Percentiles rank a stretch among this genome's conserved stretches.
These are phyloP conservation scores for Hymenoscyphus repandus DNA, from an alignment of 2,329 filamentous ascomycete genomes.

Conservation along the genomic window DNA sequence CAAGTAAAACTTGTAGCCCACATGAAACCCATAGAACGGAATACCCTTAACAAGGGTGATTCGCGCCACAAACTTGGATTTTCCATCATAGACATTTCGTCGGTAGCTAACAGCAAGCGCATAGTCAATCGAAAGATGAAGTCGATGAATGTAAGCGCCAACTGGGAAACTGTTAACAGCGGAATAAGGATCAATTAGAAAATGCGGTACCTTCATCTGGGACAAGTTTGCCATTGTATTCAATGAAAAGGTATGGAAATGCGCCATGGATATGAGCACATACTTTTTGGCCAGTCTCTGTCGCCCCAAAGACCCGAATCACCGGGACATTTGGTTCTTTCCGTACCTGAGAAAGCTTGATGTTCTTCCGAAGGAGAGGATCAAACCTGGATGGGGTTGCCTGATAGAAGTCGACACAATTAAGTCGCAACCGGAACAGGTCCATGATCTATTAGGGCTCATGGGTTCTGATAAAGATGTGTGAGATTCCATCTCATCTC, in stretches of 20 bases:
- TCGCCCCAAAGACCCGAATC: constrained; percentile 85
- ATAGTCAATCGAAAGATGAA: constrained; percentile 86
- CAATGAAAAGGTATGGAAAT: constrained; percentile 91
- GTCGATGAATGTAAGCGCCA: constrained; percentile 65
- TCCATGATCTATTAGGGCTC: constrained; percentile 47
- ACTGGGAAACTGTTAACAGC: constrained; percentile 44
- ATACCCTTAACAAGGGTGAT: constrained; percentile 89
- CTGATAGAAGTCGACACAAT: constrained; percentile 96
- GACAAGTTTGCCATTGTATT: constrained; percentile 68
- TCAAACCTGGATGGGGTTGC: constrained; percentile 73
- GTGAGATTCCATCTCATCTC: too few relatives aligned
- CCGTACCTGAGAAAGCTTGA: constrained; percentile 51
- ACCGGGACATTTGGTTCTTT: constrained; percentile 74
- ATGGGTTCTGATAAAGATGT: not conserved
- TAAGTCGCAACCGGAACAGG: constrained; percentile 82
- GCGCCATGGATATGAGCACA: constrained; percentile 94
- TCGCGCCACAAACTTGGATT: constrained; percentile 73
- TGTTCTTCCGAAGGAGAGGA: constrained; percentile 65
- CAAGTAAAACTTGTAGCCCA: constrained; percentile 84
- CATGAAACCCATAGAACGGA: constrained; percentile 93
- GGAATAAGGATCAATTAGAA: not conserved
- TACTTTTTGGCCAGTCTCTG: constrained; percentile 91
- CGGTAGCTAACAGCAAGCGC: constrained; percentile 83
- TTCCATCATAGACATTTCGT: constrained; percentile 64
- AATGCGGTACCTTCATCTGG: constrained; percentile 57